These are phyloP conservation scores for Candida golubevii DNA, from an alignment of 805 yeast genomes.

Conservation along the genomic window DNA sequence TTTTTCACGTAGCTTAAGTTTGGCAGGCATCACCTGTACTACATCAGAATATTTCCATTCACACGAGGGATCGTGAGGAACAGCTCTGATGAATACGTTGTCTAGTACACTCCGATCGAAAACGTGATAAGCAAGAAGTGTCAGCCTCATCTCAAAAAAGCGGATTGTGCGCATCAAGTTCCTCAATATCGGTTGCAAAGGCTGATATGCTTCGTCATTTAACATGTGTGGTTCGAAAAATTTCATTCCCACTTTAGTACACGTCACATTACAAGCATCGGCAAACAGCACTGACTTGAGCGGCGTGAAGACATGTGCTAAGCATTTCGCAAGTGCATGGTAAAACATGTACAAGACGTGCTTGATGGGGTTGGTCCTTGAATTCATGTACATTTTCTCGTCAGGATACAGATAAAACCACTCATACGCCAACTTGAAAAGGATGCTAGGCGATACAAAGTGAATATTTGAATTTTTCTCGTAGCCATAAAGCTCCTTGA, in stretches of 20 bases:
- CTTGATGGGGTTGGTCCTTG: conserved; percentile 25
- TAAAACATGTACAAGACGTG: conserved; percentile 33
- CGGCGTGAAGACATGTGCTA: conserved; percentile 31
- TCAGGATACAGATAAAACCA: conserved; percentile 37
- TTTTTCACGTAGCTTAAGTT: conserved; percentile 12
- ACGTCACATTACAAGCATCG: conserved; percentile 32
- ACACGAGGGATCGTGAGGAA: conserved; percentile 6
- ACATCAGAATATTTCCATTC: conserved; percentile 14
- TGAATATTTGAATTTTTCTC: conserved; percentile 18
- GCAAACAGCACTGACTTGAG: conserved; percentile 31
- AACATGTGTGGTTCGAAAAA: conserved; percentile 16
- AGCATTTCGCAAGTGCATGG: conserved; percentile 31
- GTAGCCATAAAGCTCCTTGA: conserved; percentile 15
- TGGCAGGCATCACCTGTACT: conserved; percentile 18
- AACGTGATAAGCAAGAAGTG: conserved; percentile 24
- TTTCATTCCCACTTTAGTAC: conserved; percentile 29
- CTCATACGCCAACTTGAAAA: conserved; percentile 31
- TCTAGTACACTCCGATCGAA: conserved; percentile 21
- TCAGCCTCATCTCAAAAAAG: conserved; percentile 31
- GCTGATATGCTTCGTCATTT: conserved; percentile 15
- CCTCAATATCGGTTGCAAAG: conserved; percentile 21
- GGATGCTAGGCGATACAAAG: conserved; percentile 26
- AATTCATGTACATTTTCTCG: conserved; percentile 27
- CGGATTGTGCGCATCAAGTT: conserved; percentile 29
- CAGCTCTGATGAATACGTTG: conserved; percentile 15